Evolutionary conservation across 2,329 filamentous ascomycete species (phyloP), one percentile per base, ranked within the genome.

Genomic region (Capronia coronata): DNA sequence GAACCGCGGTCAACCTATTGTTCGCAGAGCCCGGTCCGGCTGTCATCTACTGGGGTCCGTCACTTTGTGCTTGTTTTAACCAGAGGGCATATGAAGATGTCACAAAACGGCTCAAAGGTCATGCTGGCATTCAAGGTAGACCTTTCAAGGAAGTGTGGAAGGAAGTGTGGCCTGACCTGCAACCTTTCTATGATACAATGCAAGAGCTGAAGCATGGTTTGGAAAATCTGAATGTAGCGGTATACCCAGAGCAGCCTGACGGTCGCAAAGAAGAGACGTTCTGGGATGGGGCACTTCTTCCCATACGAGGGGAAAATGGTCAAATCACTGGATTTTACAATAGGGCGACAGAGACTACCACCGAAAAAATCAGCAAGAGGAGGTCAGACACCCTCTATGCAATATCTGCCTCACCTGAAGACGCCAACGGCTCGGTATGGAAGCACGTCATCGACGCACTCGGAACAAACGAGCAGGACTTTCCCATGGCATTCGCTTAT

Each of bases 401-500:
- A 34, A 64, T 77, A n/a, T 72, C 73, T 2, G 71, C 41, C 67
- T 70, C 5, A 67, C 70, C 1, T 64, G 70, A 39, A 3, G 37
- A 41, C 23, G 67, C 73, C 39, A 69, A 71, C 25, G 69, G 71
- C 39, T 73, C 72, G 19, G 75, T 75, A 58, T 77, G 75, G 75
- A 61, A 64, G 19, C 70, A 66, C 52, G 67, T 71, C 5, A 65
- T 76, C 2, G 64, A 72, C 51, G 66, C 72, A 48, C 62, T 77
- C 3, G 68, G 67, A 18, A 61, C 65, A 1, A 72, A 72, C 57
- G 65, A 66, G 18, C 73, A 74, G 50, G 75, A 78, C 50, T 70
- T 76, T 13, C 75, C 75, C 2, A 62, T 78, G 39, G 75, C 73
- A 3, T 70, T 77, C 46, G 63, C 77, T 3, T 78, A 78, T 54